A percentile compares a stretch with the other conserved stretches of the same genome.
phyloP scores from a whole-genome alignment of 768 basidiomycete genomes.

The Kwoniella dejecticola region DNA sequence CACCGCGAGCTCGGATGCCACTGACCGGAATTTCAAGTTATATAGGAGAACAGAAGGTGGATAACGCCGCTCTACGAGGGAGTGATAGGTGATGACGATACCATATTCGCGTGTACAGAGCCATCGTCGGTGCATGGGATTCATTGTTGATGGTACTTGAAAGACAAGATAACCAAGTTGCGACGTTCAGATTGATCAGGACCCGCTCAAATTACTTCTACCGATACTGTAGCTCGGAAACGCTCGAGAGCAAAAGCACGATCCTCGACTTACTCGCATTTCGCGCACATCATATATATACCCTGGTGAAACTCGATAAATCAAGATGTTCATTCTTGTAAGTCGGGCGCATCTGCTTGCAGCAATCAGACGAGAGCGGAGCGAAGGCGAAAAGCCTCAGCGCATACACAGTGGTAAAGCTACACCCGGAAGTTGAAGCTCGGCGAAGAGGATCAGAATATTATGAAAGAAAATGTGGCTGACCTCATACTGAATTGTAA shows the following conservation, averaged over 20 bases:
- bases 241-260: no score
- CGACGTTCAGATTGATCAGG: no score
- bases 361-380: no score
- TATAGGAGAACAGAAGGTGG: neutral
- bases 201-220: no score
- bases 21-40: neutral
- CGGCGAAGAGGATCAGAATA: no score
- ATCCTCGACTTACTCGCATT: no score
- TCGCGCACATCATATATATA: neutral
- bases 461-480: no score
- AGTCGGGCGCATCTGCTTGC: slow-evolving; percentile 6
- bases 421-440: no score
- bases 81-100: neutral
- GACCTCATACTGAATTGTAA: neutral
- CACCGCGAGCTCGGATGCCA: neutral
- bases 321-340: slow-evolving; percentile 45
- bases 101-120: neutral
- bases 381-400: no score
- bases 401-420: no score
- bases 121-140: neutral
- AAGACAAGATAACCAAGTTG: neutral
- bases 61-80: slow-evolving; percentile 1
- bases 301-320: neutral
- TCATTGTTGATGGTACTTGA: neutral
- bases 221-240: no score